These are phyloP conservation scores for Huntiella decipiens DNA, from an alignment of 2,329 filamentous ascomycete species.

Conservation along the genomic window DNA sequence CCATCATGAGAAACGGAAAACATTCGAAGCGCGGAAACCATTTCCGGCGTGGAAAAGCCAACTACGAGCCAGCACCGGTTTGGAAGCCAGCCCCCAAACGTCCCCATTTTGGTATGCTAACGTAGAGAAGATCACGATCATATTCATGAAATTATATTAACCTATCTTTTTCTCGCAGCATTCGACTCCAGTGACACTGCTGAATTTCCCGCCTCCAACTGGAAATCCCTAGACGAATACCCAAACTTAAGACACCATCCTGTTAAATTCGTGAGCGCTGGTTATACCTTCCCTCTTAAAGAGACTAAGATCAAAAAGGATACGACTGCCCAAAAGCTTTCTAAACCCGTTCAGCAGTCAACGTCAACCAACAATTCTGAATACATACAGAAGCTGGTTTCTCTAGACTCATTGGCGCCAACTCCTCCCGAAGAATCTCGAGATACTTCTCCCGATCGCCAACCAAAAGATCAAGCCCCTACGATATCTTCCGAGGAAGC, in stretches of 20 bases:
- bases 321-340: background rate
- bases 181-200: background rate
- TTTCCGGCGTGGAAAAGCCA: too few relatives aligned
- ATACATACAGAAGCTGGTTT: too few relatives aligned
- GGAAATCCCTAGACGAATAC: background rate
- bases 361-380: background rate
- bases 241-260: conserved; percentile 26
- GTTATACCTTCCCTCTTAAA: conserved; percentile 30
- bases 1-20: too few relatives aligned
- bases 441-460: conserved; percentile 4
- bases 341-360: background rate
- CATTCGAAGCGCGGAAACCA: too few relatives aligned
- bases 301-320: conserved; percentile 13
- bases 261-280: conserved; percentile 34
- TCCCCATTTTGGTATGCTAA: too few relatives aligned
- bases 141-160: too few relatives aligned
- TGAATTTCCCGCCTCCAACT: background rate
- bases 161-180: too few relatives aligned
- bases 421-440: conserved; percentile 7
- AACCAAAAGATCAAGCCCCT: background rate
- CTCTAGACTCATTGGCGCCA: too few relatives aligned
- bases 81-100: too few relatives aligned
- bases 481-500: conserved; percentile 2
- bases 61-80: too few relatives aligned
- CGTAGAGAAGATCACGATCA: too few relatives aligned